Evolutionary conservation across 441 rosid species (phyloP).

Genomic region (Croton setiger): DNA sequence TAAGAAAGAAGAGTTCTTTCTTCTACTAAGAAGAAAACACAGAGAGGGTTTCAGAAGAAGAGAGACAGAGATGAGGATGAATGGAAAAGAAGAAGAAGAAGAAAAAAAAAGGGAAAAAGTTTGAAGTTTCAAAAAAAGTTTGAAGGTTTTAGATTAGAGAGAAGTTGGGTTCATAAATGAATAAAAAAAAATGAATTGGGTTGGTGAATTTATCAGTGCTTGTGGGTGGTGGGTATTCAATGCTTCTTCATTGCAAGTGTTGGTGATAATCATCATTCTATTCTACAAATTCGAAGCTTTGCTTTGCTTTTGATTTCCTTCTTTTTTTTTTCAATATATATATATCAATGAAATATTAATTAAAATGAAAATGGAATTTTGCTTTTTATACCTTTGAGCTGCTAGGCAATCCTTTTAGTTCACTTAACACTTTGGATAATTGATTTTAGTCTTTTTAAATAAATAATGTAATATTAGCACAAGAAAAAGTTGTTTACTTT

Average conservation of each 20-base stretch:
- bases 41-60: neutral
- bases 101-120: too few species aligned
- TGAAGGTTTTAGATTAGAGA: conserved; percentile 19
- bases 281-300: neutral
- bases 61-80: conserved; percentile 10
- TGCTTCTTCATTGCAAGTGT: conserved; percentile 28
- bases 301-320: neutral
- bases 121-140: neutral
- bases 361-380: neutral
- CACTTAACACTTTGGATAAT: neutral
- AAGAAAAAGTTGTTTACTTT: neutral
- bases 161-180: conserved; percentile 40
- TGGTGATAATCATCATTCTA: neutral
- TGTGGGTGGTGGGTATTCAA: conserved; percentile 38
- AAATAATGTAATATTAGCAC: neutral
- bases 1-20: too few species aligned
- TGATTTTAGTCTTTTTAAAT: neutral
- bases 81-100: conserved; percentile 10
- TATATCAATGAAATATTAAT: neutral
- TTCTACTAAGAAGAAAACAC: neutral
- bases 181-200: conserved; percentile 17
- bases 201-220: conserved; percentile 37
- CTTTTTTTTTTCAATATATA: too few species aligned
- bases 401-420: neutral
- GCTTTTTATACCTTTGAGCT: neutral